Evolutionary conservation across 768 basidiomycete species (phyloP).

Genomic region (Mycena floridula): DNA sequence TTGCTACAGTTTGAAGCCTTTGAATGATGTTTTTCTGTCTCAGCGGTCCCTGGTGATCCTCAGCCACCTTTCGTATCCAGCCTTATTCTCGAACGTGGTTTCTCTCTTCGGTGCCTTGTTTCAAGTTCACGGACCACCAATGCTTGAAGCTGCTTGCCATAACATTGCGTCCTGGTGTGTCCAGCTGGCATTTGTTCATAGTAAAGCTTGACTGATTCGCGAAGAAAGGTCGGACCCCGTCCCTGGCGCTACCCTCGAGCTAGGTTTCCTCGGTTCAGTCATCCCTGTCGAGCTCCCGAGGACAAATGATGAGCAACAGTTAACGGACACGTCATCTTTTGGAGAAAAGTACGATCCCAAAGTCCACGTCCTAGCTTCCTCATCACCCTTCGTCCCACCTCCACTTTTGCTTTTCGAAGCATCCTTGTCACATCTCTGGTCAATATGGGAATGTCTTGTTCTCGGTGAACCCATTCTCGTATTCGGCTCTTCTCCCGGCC

Average conservation of each 20-base stretch:
- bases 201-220: conserved; percentile 18
- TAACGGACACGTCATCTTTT: too few species aligned
- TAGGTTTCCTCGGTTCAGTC: conserved; percentile 80
- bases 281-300: conserved; percentile 69
- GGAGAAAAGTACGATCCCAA: conserved; percentile 47
- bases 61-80: conserved; percentile 73
- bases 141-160: conserved; percentile 82
- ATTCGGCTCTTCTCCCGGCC: conserved; percentile 71
- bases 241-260: conserved; percentile 61
- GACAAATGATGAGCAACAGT: conserved; percentile 65
- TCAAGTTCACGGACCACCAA: conserved; percentile 65
- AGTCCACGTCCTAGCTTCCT: conserved; percentile 58
- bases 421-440: conserved; percentile 64
- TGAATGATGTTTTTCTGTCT: conserved; percentile 4
- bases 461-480: conserved; percentile 87
- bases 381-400: conserved; percentile 51
- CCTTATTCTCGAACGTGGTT: conserved; percentile 69
- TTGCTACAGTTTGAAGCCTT: conserved; percentile 1
- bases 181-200: conserved; percentile 1
- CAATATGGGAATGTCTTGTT: conserved; percentile 90
- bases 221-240: conserved; percentile 75
- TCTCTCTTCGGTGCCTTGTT: conserved; percentile 70
- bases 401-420: conserved; percentile 60
- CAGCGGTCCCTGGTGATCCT: conserved; percentile 80
- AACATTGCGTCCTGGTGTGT: conserved; percentile 81